These are phyloP conservation scores for Iris pallida DNA, from an alignment of 116 monocot species.

Conservation along the genomic window DNA sequence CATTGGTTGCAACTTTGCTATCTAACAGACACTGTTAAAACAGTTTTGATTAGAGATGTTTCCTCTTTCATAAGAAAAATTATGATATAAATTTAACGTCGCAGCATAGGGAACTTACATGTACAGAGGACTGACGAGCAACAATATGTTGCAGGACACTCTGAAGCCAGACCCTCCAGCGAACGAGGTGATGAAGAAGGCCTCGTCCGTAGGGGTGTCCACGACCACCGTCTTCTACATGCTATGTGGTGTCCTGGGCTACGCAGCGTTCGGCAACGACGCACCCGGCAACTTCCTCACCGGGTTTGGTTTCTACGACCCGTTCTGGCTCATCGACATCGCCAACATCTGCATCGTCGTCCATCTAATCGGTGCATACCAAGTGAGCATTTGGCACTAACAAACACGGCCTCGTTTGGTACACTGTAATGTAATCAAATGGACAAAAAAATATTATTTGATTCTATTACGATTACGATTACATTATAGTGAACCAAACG, in stretches of 20 bases:
- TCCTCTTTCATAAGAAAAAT: no score
- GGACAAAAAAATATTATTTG: no score
- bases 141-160: slow-evolving; percentile 23
- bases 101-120: no score
- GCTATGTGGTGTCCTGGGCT: slow-evolving; percentile 32
- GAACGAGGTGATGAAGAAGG: slow-evolving; percentile 41
- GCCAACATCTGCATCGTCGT: slow-evolving; percentile 28
- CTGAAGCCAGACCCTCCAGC: slow-evolving; percentile 32
- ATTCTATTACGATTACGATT: no score
- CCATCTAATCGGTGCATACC: slow-evolving; percentile 33
- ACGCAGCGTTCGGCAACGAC: slow-evolving; percentile 34
- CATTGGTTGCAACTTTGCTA: no score
- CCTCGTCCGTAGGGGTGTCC: slow-evolving; percentile 23
- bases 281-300: slow-evolving; percentile 46
- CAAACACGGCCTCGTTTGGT: no score
- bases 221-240: slow-evolving; percentile 38
- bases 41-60: no score
- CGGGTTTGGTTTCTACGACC: slow-evolving; percentile 45
- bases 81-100: no score
- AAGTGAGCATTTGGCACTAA: neutral
- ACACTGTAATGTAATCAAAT: no score
- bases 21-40: no score
- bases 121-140: no score
- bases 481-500: no score
- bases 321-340: slow-evolving; percentile 43